phyloP scores from a whole-genome alignment of 179 eudicot genomes.

The Vitellaria paradoxa region DNA sequence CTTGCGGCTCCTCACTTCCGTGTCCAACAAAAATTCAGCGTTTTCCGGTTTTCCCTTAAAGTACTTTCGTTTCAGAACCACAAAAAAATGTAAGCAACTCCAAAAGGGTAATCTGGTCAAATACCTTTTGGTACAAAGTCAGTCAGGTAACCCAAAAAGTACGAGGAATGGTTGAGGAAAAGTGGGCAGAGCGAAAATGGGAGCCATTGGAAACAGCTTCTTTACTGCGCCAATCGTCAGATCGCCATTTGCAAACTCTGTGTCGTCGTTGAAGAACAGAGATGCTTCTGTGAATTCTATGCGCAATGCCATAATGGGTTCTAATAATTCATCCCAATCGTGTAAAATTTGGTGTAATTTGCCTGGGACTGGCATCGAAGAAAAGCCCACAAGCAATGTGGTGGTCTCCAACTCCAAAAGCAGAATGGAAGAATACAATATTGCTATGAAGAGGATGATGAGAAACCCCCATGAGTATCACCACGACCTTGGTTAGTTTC shows the following conservation, averaged over 20 bases:
- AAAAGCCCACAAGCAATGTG: neutral
- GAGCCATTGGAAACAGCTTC: constrained; percentile 9
- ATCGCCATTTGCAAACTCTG: neutral
- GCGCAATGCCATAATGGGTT: neutral
- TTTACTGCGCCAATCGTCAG: constrained; percentile 3
- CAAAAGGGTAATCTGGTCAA: too few species aligned
- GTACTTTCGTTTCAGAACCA: too few species aligned
- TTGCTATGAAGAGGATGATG: constrained; percentile 87
- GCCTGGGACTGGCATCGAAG: constrained; percentile 8
- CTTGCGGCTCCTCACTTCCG: too few species aligned
- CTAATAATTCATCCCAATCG: neutral
- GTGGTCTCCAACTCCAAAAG: constrained; percentile 13
- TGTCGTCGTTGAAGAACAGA: neutral
- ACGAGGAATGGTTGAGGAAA: too few species aligned
- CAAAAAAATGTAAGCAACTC: too few species aligned
- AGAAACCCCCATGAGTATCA: constrained; percentile 95
- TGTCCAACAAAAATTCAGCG: too few species aligned
- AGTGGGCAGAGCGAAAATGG: constrained; percentile 10
- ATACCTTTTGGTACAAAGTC: too few species aligned
- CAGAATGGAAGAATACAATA: constrained; percentile 75
- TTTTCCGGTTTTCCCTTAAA: too few species aligned
- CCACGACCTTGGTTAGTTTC: constrained; percentile 79
- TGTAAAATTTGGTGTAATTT: constrained; percentile 6
- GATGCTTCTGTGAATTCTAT: neutral
- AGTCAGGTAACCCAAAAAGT: too few species aligned